Percentiles rank a stretch among this genome's conserved stretches.
Evolutionary conservation across 176 grass and related monocot genomes (phyloP).

Genomic region (Aegilops longissima): DNA sequence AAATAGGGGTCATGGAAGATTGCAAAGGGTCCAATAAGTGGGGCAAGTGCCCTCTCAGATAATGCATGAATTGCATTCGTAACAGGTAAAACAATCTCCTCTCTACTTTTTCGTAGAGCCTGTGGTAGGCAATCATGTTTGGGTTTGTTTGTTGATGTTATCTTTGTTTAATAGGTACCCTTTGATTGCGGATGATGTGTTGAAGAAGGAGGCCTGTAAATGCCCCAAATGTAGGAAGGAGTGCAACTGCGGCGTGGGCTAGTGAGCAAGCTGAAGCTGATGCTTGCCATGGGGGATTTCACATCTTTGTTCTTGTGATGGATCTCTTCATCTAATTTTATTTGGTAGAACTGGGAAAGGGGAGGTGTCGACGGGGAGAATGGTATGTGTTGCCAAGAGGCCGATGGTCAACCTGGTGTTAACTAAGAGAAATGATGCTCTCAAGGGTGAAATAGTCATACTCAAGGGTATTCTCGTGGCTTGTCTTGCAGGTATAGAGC

Average conservation of each 20-base stretch:
- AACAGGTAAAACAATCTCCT: constrained; percentile 46
- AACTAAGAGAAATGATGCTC: constrained; percentile 4
- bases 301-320: not conserved
- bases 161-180: constrained; percentile 49
- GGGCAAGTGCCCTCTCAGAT: constrained; percentile 59
- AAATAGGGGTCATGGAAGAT: constrained; percentile 40
- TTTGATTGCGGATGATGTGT: constrained; percentile 48
- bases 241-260: constrained; percentile 70
- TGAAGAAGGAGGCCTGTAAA: constrained; percentile 28
- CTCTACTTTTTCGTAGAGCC: not conserved
- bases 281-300: not conserved
- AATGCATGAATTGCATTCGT: constrained; percentile 61
- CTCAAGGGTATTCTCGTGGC: constrained; percentile 41
- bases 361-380: constrained; percentile 48
- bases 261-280: constrained; percentile 34
- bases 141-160: not conserved
- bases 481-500: constrained; percentile 39
- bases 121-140: not conserved
- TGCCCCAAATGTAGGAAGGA: constrained; percentile 69
- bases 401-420: not conserved
- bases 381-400: constrained; percentile 54
- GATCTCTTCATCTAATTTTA: not conserved
- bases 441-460: constrained; percentile 20
- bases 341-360: constrained; percentile 71
- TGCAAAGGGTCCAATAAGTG: constrained; percentile 55